Evolutionary conservation across 306 rosid genomes (phyloP).

Genomic region (Trifolium fragiferum): DNA sequence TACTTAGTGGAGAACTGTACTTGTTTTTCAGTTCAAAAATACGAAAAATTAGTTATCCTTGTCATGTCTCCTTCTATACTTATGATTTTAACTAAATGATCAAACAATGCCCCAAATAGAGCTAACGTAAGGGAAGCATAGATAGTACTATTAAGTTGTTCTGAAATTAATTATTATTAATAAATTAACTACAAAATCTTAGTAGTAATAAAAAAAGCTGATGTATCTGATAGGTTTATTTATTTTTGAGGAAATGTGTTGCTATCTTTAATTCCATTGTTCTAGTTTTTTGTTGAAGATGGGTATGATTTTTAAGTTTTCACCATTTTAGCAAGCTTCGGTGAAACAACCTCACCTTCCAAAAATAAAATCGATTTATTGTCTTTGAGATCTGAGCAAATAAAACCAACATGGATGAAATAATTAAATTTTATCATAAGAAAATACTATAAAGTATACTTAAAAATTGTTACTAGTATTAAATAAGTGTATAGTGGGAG

Average conservation of each 20-base stretch:
- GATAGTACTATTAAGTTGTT: not conserved
- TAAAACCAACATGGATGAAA: not conserved
- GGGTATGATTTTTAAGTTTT: constrained; percentile 17
- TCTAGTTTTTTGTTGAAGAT: constrained; percentile 24
- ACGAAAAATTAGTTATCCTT: not conserved
- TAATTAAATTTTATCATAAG: not conserved
- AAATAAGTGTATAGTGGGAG: no score
- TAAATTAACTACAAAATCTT: not conserved
- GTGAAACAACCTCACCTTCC: constrained; percentile 22
- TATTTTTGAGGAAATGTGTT: not conserved
- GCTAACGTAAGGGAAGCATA: constrained; percentile 9
- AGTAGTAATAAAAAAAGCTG: not conserved
- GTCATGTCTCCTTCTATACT: not conserved
- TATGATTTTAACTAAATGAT: not conserved
- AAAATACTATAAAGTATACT: not conserved
- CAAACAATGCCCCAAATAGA: not conserved
- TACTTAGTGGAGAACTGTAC: no score
- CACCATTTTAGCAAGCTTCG: constrained; percentile 29
- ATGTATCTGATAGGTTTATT: not conserved
- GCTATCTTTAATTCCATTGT: not conserved
- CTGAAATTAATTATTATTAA: not conserved
- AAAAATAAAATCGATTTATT: constrained; percentile 23
- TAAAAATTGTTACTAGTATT: no score
- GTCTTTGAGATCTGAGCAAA: constrained; percentile 41
- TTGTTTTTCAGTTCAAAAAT: not conserved